Percentiles rank a stretch among this genome's conserved stretches.
Evolutionary conservation across 2,329 filamentous ascomycete species (phyloP).

Genomic region (Lachnellula occidentalis): DNA sequence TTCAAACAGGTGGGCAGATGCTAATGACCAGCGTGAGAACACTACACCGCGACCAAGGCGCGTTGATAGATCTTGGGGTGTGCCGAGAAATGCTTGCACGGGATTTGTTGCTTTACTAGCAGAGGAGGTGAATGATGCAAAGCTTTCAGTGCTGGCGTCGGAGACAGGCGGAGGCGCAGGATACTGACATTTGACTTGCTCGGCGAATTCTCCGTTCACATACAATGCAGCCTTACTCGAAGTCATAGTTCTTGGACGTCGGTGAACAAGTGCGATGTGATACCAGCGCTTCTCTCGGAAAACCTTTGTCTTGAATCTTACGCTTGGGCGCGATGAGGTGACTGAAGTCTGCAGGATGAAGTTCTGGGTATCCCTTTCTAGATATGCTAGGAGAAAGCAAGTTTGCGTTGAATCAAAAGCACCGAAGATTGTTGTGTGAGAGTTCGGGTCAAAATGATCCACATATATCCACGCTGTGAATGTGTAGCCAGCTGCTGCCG

Average conservation of each 20-base stretch:
- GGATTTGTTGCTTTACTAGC: slow-evolving; percentile 54
- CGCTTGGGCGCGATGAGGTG: slow-evolving; percentile 76
- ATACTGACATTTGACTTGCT: slow-evolving; percentile 86
- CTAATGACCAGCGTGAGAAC: slow-evolving; percentile 79
- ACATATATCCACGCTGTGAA: slow-evolving; percentile 85
- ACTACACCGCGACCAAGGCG: slow-evolving; percentile 68
- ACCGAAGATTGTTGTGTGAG: slow-evolving; percentile 93
- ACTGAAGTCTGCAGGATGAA: slow-evolving; percentile 96
- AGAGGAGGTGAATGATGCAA: slow-evolving; percentile 63
- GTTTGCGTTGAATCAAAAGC: slow-evolving; percentile 88
- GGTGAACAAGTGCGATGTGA: slow-evolving; percentile 84
- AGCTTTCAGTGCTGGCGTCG: slow-evolving; percentile 59
- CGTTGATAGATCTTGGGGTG: slow-evolving; percentile 78
- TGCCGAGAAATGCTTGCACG: slow-evolving; percentile 89
- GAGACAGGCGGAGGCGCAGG: slow-evolving; percentile 67
- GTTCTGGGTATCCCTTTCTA: slow-evolving; percentile 89
- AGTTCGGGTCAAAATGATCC: slow-evolving; percentile 75
- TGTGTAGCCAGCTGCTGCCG: slow-evolving; percentile 75
- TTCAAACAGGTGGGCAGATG: slow-evolving; percentile 82
- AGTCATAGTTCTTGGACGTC: slow-evolving; percentile 66
- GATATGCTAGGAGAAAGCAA: slow-evolving; percentile 88
- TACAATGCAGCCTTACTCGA: slow-evolving; percentile 82
- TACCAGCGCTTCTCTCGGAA: slow-evolving; percentile 84
- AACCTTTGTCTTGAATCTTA: slow-evolving; percentile 79
- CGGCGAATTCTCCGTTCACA: slow-evolving; percentile 87